Base-by-base conservation (phyloP, 352 stramenopile genomes). In the Blastocystis sp. region DNA sequence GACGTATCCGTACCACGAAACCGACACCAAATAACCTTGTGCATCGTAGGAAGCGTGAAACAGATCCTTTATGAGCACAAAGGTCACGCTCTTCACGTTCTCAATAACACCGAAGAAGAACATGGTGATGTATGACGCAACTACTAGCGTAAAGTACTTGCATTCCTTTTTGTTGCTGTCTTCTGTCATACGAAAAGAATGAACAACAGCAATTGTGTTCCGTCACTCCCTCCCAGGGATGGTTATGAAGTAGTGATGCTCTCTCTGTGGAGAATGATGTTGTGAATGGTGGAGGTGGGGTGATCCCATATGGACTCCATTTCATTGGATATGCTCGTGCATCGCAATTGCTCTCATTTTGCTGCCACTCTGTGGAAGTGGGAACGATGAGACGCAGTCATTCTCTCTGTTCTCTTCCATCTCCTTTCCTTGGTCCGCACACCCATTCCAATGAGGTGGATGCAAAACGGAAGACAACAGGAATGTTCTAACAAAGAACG, bases 1-100 rank as follows among this genome's bases (percentile, higher is more conserved):
- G 33, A 85, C 74, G 31, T 85, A 85, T 12, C 74, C 74, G 29
- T 85, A 85, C 74, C 74, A 85, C 6, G 74, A 85, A 50, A 85
- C 26, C 6, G 74, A 85, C 16, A 71, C 59, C 41, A 85, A 59
- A 76, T 71, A 71, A 12, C 74, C 74, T 35, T 85, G 74, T 21
- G 26, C 35, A 71, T 85, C 74, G 60, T 85, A 85, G 6, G 50
- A 69, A 35, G 26, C 45, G 6, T 71, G 31, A 35, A 59, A 85
- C 9, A 35, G 16, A 45, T 67, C 62, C 37, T 85, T 85, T 19
- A 85, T 85, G 16, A 85, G 59, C 3, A 39, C 26, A 76, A 85
- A 85, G 16, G 62, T 59, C 4, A 85, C 74, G 3, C 74, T 26
- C 62, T 85, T 85, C 50, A 71, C n/a, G 76, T 85, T 85, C 62